Evolutionary conservation across 2,329 filamentous ascomycete species (phyloP), one percentile per base, ranked within the genome.

Genomic region (Neophaeococcomyces mojaviensis): DNA sequence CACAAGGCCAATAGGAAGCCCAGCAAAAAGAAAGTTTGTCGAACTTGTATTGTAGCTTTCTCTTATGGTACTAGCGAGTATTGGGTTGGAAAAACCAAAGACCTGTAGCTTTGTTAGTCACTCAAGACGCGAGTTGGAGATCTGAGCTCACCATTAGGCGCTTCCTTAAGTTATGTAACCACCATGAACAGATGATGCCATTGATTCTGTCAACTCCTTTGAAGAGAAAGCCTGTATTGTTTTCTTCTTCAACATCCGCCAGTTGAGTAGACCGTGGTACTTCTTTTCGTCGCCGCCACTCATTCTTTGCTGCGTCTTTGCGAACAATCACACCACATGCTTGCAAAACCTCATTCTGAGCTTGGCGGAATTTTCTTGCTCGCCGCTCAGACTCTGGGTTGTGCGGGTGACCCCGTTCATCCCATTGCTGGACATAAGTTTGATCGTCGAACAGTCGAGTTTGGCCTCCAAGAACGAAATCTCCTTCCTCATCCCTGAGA

Each of bases 281-380:
- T 61, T 63, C 28, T 61, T 57, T n/a, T 57, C 54, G 44, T 56
- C 58, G 20, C 60, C 49, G 52, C 8, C 22, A 30, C 16, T 44
- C 22, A 4, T 36, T 39, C 42, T 41, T 30, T 40, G 49, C 24
- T 42, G 59, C 64, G 13, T 63, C 59, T 47, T 64, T 59, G 44
- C 66, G 68, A 49, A 69, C 66, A 32, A 71, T 68, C 32, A 72
- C 66, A 3, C 70, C 70, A 62, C 72, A 70, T 7, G 67, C 71
- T 18, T 67, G 68, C 13, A 73, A 61, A 26, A 72, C 68, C 50
- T 73, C 70, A 60, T 74, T 74, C 50, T 73, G 71, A 1, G 71
- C 70, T 56, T 68, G 64, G 40, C 67, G 60, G 6, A 72, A 62
- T 40, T 64, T 62, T 33, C 64, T 63, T 8, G 62, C 64, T 22